These are phyloP conservation scores for Mrakia frigida DNA, from an alignment of 768 basidiomycete genomes.

Conservation along the genomic window DNA sequence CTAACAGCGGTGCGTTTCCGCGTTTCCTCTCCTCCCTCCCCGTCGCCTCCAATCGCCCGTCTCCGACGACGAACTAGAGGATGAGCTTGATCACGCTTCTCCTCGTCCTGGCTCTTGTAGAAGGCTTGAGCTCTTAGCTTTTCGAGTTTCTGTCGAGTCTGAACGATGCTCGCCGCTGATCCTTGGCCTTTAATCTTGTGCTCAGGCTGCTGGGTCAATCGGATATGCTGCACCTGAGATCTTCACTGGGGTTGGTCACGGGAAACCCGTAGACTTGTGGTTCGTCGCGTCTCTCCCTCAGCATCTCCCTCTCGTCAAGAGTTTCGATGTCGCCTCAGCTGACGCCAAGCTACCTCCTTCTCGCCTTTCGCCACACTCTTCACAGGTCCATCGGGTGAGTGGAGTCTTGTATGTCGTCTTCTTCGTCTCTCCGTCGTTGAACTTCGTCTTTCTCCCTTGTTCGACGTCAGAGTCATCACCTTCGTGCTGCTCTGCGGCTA, in stretches of 20 bases:
- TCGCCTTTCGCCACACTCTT: neutral
- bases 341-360: too few species aligned
- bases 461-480: slow-evolving; percentile 67
- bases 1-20: slow-evolving; percentile 42
- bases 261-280: slow-evolving; percentile 92
- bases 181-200: neutral
- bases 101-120: too few species aligned
- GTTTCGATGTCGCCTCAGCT: too few species aligned
- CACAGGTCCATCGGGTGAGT: neutral
- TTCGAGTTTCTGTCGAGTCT: too few species aligned
- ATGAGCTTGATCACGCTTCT: too few species aligned
- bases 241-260: slow-evolving; percentile 69
- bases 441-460: neutral
- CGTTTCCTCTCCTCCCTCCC: neutral
- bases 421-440: neutral
- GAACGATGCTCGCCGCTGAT: too few species aligned
- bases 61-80: too few species aligned
- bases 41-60: neutral
- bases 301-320: too few species aligned
- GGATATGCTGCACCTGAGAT: slow-evolving; percentile 73
- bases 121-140: too few species aligned
- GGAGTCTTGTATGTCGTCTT: neutral
- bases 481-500: slow-evolving; percentile 95
- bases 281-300: slow-evolving; percentile 70
- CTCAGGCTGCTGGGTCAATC: slow-evolving; percentile 42